Base-by-base conservation (phyloP, 441 rosid genomes). In the Iberis amara region DNA sequence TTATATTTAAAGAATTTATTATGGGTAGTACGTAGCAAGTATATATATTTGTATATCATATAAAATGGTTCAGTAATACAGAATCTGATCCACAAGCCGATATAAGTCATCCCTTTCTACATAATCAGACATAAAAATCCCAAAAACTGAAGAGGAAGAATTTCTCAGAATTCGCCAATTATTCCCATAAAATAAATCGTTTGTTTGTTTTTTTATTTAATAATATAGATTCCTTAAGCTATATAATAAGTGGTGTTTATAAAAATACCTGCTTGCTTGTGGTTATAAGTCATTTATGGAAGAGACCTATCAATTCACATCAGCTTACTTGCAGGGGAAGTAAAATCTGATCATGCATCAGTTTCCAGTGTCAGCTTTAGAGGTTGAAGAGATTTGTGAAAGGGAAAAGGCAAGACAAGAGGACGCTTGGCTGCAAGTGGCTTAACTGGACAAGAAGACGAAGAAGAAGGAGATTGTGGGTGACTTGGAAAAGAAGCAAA, bases 401-500 rank as follows among this genome's bases (percentile, higher is more conserved):
- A 55, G 64, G 81, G 36, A 39, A 46, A 59, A 14, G 68, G 33
- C 13, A 70, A 52, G 9, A 57, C 27, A 8, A 67, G 62, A 32
- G 63, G 65, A 11, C 57, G 65, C 59, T 55, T 79, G 62, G 86
- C 81, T 15, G 86, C 79, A 45, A 73, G 44, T 56, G 84, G 86
- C 71, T 74, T 80, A 57, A 79, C 63, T 2, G 81, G 74, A 48
- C 76, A 76, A 64, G 54, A 8, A 59, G 35, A 7, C 39, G 47
- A 14, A 48, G 75, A 76, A 64, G 54, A 8, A 59, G 35, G 9
- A 48, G 47, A 14, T 47, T 47, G n/a, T 50, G 44, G 14, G 24
- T 45, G 46, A 42, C 65, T 64, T 57, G 64, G 52, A 5, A 50
- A 53, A 14, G 55, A 44, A 57, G 64, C 50, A 38, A 52, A 49